A percentile compares a stretch with the other conserved stretches of the same genome.
Conservation (phyloP, 2,329 filamentous ascomycete genomes). For the Cryphonectria carpinicola region DNA sequence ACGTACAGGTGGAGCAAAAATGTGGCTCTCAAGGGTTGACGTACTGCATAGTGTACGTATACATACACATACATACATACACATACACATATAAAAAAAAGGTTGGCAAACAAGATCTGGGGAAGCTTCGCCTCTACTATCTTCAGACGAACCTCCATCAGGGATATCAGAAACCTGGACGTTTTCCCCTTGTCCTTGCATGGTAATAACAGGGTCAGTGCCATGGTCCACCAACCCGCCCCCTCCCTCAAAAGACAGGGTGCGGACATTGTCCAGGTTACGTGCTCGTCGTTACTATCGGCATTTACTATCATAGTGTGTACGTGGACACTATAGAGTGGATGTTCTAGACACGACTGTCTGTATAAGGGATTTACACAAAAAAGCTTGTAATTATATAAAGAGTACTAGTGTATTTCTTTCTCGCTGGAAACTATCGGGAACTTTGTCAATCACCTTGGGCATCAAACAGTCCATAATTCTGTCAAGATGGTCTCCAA, state of each 20-base stretch:
- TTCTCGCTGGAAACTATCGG: background rate
- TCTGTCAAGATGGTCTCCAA: background rate
- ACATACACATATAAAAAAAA: background rate
- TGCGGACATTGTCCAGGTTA: slow-evolving; percentile 1
- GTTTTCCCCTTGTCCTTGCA: background rate
- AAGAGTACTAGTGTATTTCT: background rate
- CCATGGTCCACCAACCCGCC: background rate
- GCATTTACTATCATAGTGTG: background rate
- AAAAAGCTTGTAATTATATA: background rate
- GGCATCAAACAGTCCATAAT: background rate
- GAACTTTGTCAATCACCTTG: background rate
- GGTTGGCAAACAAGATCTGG: background rate
- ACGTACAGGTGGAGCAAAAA: background rate
- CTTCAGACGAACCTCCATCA: background rate
- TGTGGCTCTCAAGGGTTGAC: background rate
- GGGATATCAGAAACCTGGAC: background rate
- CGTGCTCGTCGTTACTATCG: background rate
- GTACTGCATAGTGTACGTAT: background rate
- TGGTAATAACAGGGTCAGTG: background rate
- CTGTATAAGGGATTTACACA: background rate
- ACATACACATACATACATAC: background rate
- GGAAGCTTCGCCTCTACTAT: background rate
- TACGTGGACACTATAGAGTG: background rate
- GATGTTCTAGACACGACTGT: background rate
- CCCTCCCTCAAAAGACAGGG: background rate